Conservation (phyloP, 805 yeast genomes). For the Scheffersomyces lignosus region DNA sequence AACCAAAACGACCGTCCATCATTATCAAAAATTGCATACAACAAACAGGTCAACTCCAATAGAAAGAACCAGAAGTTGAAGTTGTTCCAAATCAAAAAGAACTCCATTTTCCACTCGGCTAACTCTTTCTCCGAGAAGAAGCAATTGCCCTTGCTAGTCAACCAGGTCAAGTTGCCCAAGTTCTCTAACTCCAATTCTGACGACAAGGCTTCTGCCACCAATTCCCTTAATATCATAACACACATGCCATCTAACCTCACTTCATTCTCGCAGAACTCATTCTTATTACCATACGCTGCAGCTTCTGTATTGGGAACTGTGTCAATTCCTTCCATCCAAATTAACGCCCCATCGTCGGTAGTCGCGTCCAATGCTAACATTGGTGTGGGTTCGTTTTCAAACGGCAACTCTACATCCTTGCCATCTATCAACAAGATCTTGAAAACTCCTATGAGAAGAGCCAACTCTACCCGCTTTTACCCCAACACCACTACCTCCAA, state of each 20-base stretch:
- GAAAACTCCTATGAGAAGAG: conserved; percentile 42
- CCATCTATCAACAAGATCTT: conserved; percentile 46
- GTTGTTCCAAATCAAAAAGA: conserved; percentile 38
- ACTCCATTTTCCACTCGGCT: conserved; percentile 28
- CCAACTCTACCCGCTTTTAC: conserved; percentile 20
- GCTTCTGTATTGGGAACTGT: not conserved
- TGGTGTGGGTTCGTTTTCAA: not conserved
- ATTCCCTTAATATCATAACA: not conserved
- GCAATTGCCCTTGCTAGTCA: conserved; percentile 10
- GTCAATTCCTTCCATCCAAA: not conserved
- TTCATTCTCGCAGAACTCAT: not conserved
- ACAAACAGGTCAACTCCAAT: conserved; percentile 9
- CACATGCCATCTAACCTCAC: not conserved
- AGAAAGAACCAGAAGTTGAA: conserved; percentile 22
- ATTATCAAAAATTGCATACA: conserved; percentile 23
- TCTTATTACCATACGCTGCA: not conserved
- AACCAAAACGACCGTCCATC: conserved; percentile 16
- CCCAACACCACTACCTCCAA: conserved; percentile 9
- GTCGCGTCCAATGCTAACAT: not conserved
- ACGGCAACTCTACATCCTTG: conserved; percentile 7
- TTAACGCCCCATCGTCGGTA: conserved; percentile 7
- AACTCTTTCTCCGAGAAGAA: conserved; percentile 4
- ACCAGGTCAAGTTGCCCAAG: conserved; percentile 8
- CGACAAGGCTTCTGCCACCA: conserved; percentile 2
- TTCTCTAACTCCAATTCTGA: conserved; percentile 3